phyloP scores from a whole-genome alignment of 1,284 basidiomycete species.

The Rhodotorula sp. region DNA sequence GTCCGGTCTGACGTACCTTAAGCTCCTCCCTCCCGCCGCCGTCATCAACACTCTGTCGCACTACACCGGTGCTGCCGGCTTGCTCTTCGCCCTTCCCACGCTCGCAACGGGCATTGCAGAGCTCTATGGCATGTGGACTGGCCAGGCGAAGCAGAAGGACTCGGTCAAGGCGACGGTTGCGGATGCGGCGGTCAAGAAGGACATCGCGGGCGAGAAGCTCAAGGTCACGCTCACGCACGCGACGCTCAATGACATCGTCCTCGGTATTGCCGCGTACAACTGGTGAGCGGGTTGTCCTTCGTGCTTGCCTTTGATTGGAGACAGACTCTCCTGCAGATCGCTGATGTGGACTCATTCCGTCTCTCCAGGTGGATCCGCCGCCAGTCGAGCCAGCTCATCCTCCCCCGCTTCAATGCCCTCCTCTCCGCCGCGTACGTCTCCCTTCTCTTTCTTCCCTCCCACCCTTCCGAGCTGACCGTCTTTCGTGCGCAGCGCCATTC shows the following conservation, averaged over 20 bases:
- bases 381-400: slow-evolving; percentile 35
- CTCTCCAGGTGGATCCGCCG: slow-evolving; percentile 40
- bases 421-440: slow-evolving; percentile 28
- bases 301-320: too few relatives aligned
- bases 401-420: slow-evolving; percentile 35
- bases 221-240: slow-evolving; percentile 48
- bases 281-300: slow-evolving; percentile 41
- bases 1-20: slow-evolving; percentile 31
- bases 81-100: slow-evolving; percentile 44
- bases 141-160: slow-evolving; percentile 43
- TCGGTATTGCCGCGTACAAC: slow-evolving; percentile 45
- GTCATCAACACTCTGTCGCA: slow-evolving; percentile 43
- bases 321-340: too few relatives aligned
- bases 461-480: neutral
- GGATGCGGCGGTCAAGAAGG: slow-evolving; percentile 42
- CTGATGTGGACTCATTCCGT: too few relatives aligned
- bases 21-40: slow-evolving; percentile 38
- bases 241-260: slow-evolving; percentile 46
- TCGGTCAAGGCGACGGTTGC: slow-evolving; percentile 34
- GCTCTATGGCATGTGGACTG: slow-evolving; percentile 45
- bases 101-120: slow-evolving; percentile 46
- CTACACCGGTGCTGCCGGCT: slow-evolving; percentile 45
- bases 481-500: slow-evolving; percentile 35
- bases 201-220: slow-evolving; percentile 44
- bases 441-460: neutral